These are phyloP conservation scores for Aspergillus fumigatus DNA, from an alignment of 2,329 filamentous ascomycete species.

Conservation along the genomic window DNA sequence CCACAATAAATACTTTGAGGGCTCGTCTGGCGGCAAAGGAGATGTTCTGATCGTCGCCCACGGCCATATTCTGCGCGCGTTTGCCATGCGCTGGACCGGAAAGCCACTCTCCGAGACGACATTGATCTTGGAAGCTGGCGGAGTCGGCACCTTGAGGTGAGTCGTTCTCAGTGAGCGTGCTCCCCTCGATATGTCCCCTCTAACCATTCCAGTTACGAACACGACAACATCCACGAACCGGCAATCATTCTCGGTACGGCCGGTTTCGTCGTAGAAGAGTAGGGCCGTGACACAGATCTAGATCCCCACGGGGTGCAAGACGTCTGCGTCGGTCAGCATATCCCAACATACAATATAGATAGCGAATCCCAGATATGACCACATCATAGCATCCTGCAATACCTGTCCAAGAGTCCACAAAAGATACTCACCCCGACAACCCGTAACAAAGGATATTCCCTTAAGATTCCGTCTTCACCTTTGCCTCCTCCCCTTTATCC, in stretches of 20 bases:
- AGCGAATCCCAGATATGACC: not conserved
- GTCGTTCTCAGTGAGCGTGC: constrained; percentile 6
- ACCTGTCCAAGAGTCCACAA: not conserved
- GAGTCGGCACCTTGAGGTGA: constrained; percentile 72
- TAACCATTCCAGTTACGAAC: constrained; percentile 61
- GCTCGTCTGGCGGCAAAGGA: constrained; percentile 45
- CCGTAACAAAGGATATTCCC: not conserved
- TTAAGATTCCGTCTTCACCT: constrained; percentile 8
- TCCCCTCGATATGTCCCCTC: not conserved
- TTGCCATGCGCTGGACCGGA: constrained; percentile 80
- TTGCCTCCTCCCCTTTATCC: constrained; percentile 50
- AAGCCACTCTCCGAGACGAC: constrained; percentile 69
- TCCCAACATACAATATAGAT: not conserved
- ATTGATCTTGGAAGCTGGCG: constrained; percentile 84
- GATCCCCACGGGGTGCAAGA: not conserved
- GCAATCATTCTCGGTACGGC: constrained; percentile 69
- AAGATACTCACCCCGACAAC: not conserved
- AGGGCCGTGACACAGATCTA: not conserved
- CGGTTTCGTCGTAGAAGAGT: constrained; percentile 52
- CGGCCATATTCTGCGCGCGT: constrained; percentile 81
- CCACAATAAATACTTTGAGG: constrained; percentile 60
- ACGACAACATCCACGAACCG: constrained; percentile 71
- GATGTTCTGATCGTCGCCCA: constrained; percentile 82
- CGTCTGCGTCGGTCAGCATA: not conserved
- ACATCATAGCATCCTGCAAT: not conserved